A percentile compares a stretch with the other conserved stretches of the same genome.
These are phyloP conservation scores for Daldinia vernicosa DNA, from an alignment of 495 filamentous ascomycete species.

Conservation along the genomic window DNA sequence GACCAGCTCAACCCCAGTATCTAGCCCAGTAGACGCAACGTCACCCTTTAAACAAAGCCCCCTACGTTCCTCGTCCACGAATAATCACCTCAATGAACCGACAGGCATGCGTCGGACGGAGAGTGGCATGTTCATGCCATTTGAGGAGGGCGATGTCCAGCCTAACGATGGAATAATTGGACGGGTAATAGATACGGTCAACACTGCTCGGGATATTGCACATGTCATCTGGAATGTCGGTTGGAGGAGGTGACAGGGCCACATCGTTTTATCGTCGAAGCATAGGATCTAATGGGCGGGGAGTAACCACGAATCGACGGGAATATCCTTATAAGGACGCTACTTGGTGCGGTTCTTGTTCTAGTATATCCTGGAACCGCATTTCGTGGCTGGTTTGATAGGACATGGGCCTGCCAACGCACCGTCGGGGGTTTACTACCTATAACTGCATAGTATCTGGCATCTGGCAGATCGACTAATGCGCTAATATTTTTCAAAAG, in stretches of 20 bases:
- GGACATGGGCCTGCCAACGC: slow-evolving; percentile 9
- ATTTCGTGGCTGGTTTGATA: background rate
- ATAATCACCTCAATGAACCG: slow-evolving; percentile 52
- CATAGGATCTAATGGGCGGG: slow-evolving; percentile 1
- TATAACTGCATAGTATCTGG: slow-evolving; percentile 14
- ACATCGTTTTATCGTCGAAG: background rate
- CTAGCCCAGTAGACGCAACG: slow-evolving; percentile 29
- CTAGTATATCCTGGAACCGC: background rate
- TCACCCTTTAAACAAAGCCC: slow-evolving; percentile 40
- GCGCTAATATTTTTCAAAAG: slow-evolving; percentile 18
- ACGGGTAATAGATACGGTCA: slow-evolving; percentile 89
- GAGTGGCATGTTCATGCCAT: slow-evolving; percentile 88
- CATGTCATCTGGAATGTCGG: slow-evolving; percentile 99
- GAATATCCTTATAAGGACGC: background rate
- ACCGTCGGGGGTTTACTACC: background rate
- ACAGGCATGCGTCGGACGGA: slow-evolving; percentile 72
- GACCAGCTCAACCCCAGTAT: slow-evolving; percentile 60
- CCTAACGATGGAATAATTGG: slow-evolving; percentile 71
- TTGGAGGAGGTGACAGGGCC: slow-evolving; percentile 72
- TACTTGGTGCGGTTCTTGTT: background rate
- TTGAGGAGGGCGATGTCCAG: slow-evolving; percentile 72
- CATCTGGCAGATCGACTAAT: slow-evolving; percentile 11
- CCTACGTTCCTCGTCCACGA: slow-evolving; percentile 49
- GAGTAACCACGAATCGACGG: background rate
- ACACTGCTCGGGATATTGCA: slow-evolving; percentile 94